Conservation (phyloP, 495 filamentous ascomycete genomes). For the Hypoxylon subgilvum region DNA sequence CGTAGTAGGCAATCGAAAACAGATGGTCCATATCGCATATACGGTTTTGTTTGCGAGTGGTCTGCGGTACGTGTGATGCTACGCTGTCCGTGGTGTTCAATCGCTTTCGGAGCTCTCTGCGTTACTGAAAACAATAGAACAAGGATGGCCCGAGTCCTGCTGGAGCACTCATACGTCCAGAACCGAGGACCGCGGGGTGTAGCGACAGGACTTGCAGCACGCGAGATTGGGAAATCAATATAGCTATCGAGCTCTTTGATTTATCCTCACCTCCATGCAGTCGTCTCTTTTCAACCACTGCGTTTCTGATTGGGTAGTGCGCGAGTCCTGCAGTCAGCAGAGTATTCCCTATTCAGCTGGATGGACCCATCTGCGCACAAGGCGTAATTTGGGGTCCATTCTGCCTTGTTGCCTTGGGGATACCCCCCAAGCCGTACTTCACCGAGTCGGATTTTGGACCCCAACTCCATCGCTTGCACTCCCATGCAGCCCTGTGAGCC, state of each 20-base stretch:
- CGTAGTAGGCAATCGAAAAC: conserved; percentile 8
- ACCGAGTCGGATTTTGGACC: conserved; percentile 45
- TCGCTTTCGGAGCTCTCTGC: conserved; percentile 13
- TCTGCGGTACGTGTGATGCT: conserved; percentile 4
- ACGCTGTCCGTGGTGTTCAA: conserved; percentile 17
- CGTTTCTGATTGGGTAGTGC: conserved; percentile 41
- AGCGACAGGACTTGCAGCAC: conserved; percentile 31
- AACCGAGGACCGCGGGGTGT: conserved; percentile 35
- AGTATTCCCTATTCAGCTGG: conserved; percentile 43
- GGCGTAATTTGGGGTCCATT: conserved; percentile 44
- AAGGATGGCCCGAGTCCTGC: conserved; percentile 21
- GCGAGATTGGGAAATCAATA: conserved; percentile 34
- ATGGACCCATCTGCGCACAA: conserved; percentile 36
- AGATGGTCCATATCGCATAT: conserved; percentile 13
- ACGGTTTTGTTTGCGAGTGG: conserved; percentile 7
- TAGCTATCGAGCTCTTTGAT: conserved; percentile 35
- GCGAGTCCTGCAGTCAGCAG: conserved; percentile 47
- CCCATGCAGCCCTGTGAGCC: conserved; percentile 44
- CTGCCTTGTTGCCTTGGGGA: conserved; percentile 49
- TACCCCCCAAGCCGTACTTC: conserved; percentile 25
- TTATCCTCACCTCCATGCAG: conserved; percentile 23
- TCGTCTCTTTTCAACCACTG: conserved; percentile 13
- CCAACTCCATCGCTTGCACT: conserved; percentile 43
- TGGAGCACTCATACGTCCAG: conserved; percentile 39
- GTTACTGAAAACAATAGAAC: background rate